Evolutionary conservation across 116 monocot genomes (phyloP).

Genomic region (Dioscorea cayenensis): DNA sequence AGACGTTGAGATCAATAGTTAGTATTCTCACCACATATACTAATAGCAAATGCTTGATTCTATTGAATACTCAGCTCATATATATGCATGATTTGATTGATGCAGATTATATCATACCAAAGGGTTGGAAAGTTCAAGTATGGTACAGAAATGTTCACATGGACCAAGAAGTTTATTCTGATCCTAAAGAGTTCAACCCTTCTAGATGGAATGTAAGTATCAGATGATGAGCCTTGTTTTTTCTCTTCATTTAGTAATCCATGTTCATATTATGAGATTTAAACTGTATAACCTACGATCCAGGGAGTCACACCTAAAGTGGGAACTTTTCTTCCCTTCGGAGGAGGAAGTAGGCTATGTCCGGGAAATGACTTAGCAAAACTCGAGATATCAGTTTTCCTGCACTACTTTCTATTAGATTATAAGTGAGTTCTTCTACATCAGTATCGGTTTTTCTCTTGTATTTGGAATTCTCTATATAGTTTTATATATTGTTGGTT

Average conservation of each 20-base stretch:
- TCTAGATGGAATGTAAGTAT: conserved; percentile 91
- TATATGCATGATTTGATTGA: not conserved
- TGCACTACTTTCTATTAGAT: conserved; percentile 85
- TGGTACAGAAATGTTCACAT: conserved; percentile 90
- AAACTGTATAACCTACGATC: no score
- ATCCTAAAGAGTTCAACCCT: conserved; percentile 71
- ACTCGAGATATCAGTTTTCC: conserved; percentile 84
- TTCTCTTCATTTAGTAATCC: not conserved
- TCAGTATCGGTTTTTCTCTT: not conserved
- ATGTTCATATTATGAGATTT: not conserved
- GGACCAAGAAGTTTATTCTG: conserved; percentile 71
- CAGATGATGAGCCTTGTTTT: not conserved
- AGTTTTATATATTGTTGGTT: not conserved
- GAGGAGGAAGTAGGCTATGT: conserved; percentile 73
- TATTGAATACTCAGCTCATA: not conserved
- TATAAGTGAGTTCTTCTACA: conserved; percentile 45
- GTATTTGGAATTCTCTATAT: not conserved
- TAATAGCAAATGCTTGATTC: not conserved
- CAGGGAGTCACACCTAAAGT: conserved; percentile 58
- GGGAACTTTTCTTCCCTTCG: conserved; percentile 76
- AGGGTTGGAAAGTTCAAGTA: conserved; percentile 81
- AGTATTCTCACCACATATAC: conserved; percentile 2
- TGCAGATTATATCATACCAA: conserved; percentile 80
- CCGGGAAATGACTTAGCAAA: conserved; percentile 96
- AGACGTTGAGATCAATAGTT: conserved; percentile 70